Evolutionary conservation across 352 stramenopile species (phyloP), one percentile per base, ranked within the genome.

Genomic region (Elongisporangium anandrum): DNA sequence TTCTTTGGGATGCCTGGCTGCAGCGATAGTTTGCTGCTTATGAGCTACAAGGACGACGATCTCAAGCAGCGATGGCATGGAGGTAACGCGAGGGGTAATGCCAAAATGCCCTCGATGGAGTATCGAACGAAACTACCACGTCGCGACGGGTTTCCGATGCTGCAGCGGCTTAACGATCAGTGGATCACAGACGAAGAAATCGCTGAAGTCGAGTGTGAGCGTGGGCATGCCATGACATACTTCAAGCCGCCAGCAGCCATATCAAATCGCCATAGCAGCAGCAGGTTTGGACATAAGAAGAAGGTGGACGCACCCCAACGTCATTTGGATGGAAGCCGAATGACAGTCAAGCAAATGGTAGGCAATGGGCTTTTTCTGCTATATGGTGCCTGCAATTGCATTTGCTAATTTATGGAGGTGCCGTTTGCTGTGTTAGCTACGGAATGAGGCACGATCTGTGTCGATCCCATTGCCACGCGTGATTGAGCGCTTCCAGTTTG

Each of bases 301-400:
- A 41, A 15, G 13, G 29, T 41, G 38, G 23, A 50, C 49, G 51
- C 13, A 60, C 34, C 56, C 21, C 34, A 67, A 34, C 66, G 72
- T 2, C 60, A 66, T 13, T 84, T 84, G 41, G 81, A 90, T 41
- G 81, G 81, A 19, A 88, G 74, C 53, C 74, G 78, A 38, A 85
- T 88, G 78, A 90, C 81, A 1, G 65, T 81, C 38, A 82, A 73
- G 60, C 69, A 90, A 68, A 70, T 87, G 58, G 74, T 80, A 66
- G 38, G 50, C n/a, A 10, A 39, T 21, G 1, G 4, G 17, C 20
- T 34, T 41, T 1, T 41, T 8, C 5, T 41, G 13, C 13, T 41
- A 15, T 41, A 1, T 41, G 29, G 29, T 41, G 29, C 1, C 9
- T 41, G 9, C 29, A 8, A 34, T 34, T 34, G 24, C n/a, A n/a